These are phyloP conservation scores for Syzygium aqueum DNA, from an alignment of 345 rosid genomes.

Conservation along the genomic window DNA sequence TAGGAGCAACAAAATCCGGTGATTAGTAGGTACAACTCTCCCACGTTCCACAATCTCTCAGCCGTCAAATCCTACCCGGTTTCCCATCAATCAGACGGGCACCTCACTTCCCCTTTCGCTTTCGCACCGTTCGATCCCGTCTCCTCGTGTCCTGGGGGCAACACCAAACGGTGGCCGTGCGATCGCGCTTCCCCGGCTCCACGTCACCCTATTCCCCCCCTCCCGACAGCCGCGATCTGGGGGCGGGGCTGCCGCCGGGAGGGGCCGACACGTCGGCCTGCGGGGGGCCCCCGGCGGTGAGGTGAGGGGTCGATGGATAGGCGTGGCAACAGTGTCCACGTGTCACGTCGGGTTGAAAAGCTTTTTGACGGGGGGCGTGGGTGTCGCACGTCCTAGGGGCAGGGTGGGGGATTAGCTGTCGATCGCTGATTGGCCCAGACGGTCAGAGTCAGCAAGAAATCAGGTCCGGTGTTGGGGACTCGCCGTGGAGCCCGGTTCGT, in stretches of 20 bases:
- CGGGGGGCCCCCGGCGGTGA: not conserved
- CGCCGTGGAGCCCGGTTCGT: not conserved
- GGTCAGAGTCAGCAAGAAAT: not conserved
- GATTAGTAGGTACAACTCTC: not conserved
- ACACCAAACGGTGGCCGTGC: not conserved
- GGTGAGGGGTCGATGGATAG: not conserved
- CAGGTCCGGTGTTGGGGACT: not conserved
- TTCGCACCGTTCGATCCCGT: not conserved
- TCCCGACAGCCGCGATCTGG: not conserved
- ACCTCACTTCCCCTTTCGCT: not conserved
- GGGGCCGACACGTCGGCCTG: not conserved
- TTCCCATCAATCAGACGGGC: not conserved
- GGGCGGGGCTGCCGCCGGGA: too few relatives aligned
- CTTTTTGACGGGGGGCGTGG: not conserved
- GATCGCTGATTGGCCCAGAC: not conserved
- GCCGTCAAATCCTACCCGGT: not conserved
- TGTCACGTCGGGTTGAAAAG: not conserved
- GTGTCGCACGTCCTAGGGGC: not conserved
- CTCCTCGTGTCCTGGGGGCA: not conserved
- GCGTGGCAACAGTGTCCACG: constrained; percentile 11
- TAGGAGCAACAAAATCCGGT: not conserved
- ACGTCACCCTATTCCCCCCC: not conserved
- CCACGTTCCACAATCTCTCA: not conserved
- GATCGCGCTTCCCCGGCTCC: not conserved
- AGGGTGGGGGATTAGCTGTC: not conserved